Conservation (phyloP, 441 rosid species). For the Lepidium campestre region DNA sequence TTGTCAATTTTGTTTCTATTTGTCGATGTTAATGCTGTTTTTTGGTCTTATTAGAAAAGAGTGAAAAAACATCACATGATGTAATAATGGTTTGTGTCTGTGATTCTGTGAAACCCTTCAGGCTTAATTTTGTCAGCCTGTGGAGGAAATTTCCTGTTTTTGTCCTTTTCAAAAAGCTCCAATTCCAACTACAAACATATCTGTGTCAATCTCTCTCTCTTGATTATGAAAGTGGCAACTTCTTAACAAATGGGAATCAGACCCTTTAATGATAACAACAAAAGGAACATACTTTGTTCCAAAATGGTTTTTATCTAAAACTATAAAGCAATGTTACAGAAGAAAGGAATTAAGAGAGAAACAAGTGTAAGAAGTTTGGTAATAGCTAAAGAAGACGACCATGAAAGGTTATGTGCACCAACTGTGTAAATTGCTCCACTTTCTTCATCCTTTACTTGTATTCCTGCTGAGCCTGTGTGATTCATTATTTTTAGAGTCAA, state of each 20-base stretch:
- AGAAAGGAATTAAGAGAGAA: slow-evolving; percentile 10
- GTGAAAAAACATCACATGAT: slow-evolving; percentile 19
- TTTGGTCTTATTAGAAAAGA: slow-evolving; percentile 16
- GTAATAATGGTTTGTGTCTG: slow-evolving; percentile 25
- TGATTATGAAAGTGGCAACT: not conserved
- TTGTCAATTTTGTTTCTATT: slow-evolving; percentile 18
- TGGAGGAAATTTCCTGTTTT: slow-evolving; percentile 9
- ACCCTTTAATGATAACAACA: not conserved
- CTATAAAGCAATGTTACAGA: slow-evolving; percentile 12
- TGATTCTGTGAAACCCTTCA: slow-evolving; percentile 8
- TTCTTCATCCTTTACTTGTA: slow-evolving; percentile 61
- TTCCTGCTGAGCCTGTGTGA: slow-evolving; percentile 62
- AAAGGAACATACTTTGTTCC: not conserved
- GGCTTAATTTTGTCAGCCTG: slow-evolving; percentile 27
- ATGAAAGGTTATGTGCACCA: slow-evolving; percentile 52
- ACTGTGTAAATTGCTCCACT: slow-evolving; percentile 50
- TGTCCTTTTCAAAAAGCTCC: slow-evolving; percentile 12
- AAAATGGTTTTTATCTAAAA: not conserved
- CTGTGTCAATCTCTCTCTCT: slow-evolving; percentile 6
- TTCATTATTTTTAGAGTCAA: not conserved
- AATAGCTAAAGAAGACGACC: slow-evolving; percentile 30
- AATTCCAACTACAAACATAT: not conserved
- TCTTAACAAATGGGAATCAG: slow-evolving; percentile 4
- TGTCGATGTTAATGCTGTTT: slow-evolving; percentile 24
- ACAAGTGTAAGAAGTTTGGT: slow-evolving; percentile 23